These are phyloP conservation scores for Hypoxylon subgilvum DNA, from an alignment of 495 filamentous ascomycete genomes.

Conservation along the genomic window DNA sequence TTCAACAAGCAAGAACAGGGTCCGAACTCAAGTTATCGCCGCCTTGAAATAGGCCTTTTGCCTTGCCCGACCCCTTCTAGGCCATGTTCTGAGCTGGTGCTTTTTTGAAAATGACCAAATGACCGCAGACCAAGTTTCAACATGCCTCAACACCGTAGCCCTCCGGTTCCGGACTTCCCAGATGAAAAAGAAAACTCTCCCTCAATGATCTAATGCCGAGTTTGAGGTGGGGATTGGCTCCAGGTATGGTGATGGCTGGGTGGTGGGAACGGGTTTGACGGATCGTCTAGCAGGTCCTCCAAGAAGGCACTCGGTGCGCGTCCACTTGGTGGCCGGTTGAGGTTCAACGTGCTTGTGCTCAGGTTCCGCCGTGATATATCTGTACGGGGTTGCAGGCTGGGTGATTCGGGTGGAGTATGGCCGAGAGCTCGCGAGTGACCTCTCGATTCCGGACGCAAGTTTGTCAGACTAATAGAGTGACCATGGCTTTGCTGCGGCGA, in stretches of 20 bases:
- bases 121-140: conserved; percentile 4
- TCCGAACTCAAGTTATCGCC: no score
- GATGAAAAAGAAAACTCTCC: conserved; percentile 14
- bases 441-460: conserved; percentile 58
- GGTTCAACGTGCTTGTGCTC: conserved; percentile 73
- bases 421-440: conserved; percentile 54
- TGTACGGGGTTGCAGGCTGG: conserved; percentile 48
- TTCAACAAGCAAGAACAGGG: conserved; percentile 6
- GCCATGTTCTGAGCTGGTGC: conserved; percentile 16
- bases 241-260: conserved; percentile 35
- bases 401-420: conserved; percentile 65
- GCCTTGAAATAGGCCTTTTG: no score
- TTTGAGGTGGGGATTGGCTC: conserved; percentile 33
- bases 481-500: conserved; percentile 56
- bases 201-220: conserved; percentile 11
- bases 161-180: conserved; percentile 21
- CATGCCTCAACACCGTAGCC: conserved; percentile 25
- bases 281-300: conserved; percentile 84
- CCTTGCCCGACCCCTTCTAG: conserved; percentile 4
- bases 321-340: conserved; percentile 68
- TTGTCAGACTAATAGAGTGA: conserved; percentile 60
- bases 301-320: conserved; percentile 90
- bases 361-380: conserved; percentile 51
- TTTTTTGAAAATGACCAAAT: not conserved
- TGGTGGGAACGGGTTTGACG: conserved; percentile 48